Percentiles rank a stretch among this genome's conserved stretches.
These are phyloP conservation scores for Hamigera avellanea DNA, from an alignment of 495 filamentous ascomycete species.

Conservation along the genomic window DNA sequence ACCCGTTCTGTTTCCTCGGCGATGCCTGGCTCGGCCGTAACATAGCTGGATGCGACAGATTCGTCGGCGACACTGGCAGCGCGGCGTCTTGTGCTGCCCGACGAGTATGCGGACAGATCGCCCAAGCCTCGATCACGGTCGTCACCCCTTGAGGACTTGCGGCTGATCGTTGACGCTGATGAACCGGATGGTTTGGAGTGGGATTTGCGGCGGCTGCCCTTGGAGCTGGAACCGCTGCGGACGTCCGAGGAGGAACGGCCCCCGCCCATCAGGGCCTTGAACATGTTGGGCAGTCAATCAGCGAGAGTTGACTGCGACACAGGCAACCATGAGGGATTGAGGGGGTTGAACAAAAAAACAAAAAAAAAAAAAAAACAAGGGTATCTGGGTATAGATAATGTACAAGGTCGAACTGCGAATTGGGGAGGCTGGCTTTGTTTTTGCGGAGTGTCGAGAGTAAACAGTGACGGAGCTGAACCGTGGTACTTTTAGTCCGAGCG, in stretches of 20 bases:
- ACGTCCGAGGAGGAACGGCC: constrained; percentile 26
- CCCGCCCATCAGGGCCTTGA: constrained; percentile 35
- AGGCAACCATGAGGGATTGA: neutral
- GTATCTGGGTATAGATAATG: neutral
- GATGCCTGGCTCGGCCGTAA: constrained; percentile 36
- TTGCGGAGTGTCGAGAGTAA: neutral
- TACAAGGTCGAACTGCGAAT: neutral
- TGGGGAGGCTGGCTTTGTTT: neutral
- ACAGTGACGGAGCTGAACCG: constrained; percentile 23
- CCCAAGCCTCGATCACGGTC: constrained; percentile 40
- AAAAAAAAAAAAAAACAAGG: neutral
- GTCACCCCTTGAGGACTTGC: constrained; percentile 43
- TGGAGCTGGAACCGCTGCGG: constrained; percentile 14
- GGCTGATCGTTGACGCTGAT: constrained; percentile 23
- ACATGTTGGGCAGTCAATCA: constrained; percentile 26
- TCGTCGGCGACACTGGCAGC: constrained; percentile 28
- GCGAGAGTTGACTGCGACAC: too few relatives aligned
- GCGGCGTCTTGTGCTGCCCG: constrained; percentile 23
- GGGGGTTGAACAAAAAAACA: neutral
- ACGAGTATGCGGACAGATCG: constrained; percentile 25
- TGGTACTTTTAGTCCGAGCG: constrained; percentile 13
- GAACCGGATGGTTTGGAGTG: constrained; percentile 4
- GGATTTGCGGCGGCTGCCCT: too few relatives aligned
- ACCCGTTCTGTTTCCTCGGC: constrained; percentile 4
- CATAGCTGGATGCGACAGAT: constrained; percentile 41